Conservation (phyloP, 495 filamentous ascomycete genomes). For the Penicillium lagena region DNA sequence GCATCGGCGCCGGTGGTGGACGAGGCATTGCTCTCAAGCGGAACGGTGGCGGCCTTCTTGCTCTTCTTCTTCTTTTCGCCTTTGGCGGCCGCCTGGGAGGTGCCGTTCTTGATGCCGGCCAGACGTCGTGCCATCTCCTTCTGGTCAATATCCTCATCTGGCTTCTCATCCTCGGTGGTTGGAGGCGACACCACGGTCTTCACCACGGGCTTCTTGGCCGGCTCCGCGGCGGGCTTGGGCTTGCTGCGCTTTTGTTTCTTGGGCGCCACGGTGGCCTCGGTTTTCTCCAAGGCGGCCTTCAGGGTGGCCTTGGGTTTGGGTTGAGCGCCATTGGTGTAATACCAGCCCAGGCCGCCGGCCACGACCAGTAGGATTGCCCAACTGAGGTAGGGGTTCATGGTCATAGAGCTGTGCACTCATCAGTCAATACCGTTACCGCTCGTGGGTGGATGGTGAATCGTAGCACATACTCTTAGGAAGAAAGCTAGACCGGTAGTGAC, state of each 20-base stretch:
- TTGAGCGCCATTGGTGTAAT: constrained; percentile 36
- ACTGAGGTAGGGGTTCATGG: constrained; percentile 43
- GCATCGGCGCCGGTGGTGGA: constrained; percentile 75
- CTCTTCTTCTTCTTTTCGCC: constrained; percentile 56
- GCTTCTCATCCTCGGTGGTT: constrained; percentile 34
- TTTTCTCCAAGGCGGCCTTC: constrained; percentile 28
- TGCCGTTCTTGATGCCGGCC: constrained; percentile 58
- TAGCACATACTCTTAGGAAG: constrained; percentile 7
- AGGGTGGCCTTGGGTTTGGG: constrained; percentile 28
- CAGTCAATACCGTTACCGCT: constrained; percentile 7
- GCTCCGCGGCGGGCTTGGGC: constrained; percentile 28
- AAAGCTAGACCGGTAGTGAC: neutral
- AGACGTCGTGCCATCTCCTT: constrained; percentile 70
- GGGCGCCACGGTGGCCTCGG: constrained; percentile 19
- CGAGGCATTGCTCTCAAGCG: constrained; percentile 41
- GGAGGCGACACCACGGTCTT: constrained; percentile 35
- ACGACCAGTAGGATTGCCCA: constrained; percentile 54
- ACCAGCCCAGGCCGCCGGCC: constrained; percentile 40
- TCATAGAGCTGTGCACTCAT: constrained; percentile 12
- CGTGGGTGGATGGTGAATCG: neutral
- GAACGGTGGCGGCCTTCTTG: constrained; percentile 32
- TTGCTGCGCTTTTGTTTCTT: constrained; percentile 39
- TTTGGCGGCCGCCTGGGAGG: constrained; percentile 33
- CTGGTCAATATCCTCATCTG: constrained; percentile 57
- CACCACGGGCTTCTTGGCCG: constrained; percentile 23